phyloP scores from a whole-genome alignment of 495 filamentous ascomycete genomes.

The Trichocladium uniseriatum region DNA sequence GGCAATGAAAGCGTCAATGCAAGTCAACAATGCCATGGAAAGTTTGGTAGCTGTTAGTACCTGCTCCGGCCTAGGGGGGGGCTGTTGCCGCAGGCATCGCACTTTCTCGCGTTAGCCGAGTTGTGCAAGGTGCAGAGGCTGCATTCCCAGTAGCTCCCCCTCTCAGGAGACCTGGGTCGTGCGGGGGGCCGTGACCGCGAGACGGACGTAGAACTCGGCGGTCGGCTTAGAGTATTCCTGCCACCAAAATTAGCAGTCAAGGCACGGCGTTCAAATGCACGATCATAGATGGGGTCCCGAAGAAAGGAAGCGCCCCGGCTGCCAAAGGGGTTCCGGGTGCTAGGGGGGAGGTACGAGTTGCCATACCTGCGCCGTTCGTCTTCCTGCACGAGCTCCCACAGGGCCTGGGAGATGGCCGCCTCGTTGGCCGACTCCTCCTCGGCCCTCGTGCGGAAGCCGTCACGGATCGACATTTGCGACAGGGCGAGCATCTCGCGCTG shows the following conservation, averaged over 20 bases:
- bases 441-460: conserved; percentile 72
- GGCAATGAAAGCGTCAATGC: too few species aligned
- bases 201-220: not conserved
- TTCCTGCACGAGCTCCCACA: conserved; percentile 78
- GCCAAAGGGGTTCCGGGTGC: conserved; percentile 51
- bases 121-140: conserved; percentile 78
- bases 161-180: too few species aligned
- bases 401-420: conserved; percentile 74
- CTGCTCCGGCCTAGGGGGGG: too few species aligned
- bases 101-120: conserved; percentile 53
- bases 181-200: not conserved
- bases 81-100: conserved; percentile 79
- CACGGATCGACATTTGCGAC: conserved; percentile 55
- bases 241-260: too few species aligned
- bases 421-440: conserved; percentile 90
- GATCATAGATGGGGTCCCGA: not conserved
- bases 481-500: conserved; percentile 50
- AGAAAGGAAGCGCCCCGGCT: conserved; percentile 27
- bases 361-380: conserved; percentile 63
- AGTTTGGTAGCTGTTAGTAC: too few species aligned
- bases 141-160: conserved; percentile 57
- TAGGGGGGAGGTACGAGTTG: conserved; percentile 54
- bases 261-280: too few species aligned
- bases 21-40: too few species aligned
- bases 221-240: conserved; percentile 10